Base-by-base conservation (phyloP, 495 filamentous ascomycete species). In the Lasiosphaeria miniovina region DNA sequence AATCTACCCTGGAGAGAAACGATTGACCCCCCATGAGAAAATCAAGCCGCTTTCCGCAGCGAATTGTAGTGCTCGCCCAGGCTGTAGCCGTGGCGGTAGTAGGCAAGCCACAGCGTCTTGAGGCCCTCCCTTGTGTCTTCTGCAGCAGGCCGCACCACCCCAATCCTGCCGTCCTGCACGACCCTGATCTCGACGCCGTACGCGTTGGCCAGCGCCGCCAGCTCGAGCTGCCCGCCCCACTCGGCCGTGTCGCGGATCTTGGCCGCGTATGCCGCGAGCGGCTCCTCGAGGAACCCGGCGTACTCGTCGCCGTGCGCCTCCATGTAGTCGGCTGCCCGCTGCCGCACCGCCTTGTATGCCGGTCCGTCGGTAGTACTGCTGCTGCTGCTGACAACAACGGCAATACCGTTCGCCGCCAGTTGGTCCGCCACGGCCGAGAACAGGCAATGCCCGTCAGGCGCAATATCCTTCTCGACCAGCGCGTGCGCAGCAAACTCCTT, bases 11-110 rank as follows among this genome's bases (percentile, higher is more conserved):
- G 24, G 24, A 24, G 24, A 24, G 24, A 24, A 24, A 2, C 0
- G 24, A 2, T 24, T 24, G 24, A 24, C 2, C 24, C 24, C 24
- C 24, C 24, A 24, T 24, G 24, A 24, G 24, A 24, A 12, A 49
- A 48, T 31, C 43, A 46, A 51, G 49, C 24, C 49, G 31, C 38
- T 54, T 54, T 64, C 52, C 65, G 69, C 61, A 98, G 75, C 31
- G 93, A 96, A 68, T 98, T 98, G 75, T 97, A 98, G 76, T 98
- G 94, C 79, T 97, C 93, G 11, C 94, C 94, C 15, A 98, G 76
- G 3, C 92, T 92, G 76, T 91, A 97, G 54, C 86, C 86, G 76
- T 97, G 92, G 61, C 88, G 79, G 74, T 98, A 98, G 74, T 98
- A 98, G 31, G 91, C 93, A 73, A 98, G 74, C 94, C 94, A 98